These are phyloP conservation scores for Herpetospermum pedunculosum DNA, from an alignment of 306 rosid genomes.

Conservation along the genomic window DNA sequence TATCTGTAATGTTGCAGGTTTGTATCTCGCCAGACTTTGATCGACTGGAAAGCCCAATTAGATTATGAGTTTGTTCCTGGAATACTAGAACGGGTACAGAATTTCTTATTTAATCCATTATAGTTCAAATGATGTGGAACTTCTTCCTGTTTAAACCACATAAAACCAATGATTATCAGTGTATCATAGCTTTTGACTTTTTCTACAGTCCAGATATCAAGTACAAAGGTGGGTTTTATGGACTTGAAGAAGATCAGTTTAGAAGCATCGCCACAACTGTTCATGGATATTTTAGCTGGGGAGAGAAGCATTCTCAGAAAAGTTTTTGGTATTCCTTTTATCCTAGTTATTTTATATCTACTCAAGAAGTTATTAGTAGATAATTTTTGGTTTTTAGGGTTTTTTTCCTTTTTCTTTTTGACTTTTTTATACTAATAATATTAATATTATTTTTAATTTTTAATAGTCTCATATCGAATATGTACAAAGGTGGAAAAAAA, in stretches of 20 bases:
- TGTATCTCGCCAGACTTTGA: conserved; percentile 73
- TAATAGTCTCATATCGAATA: not conserved
- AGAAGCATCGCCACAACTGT: conserved; percentile 46
- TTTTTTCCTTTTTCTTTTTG: too few species aligned
- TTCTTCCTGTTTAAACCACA: not conserved
- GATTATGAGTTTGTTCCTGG: conserved; percentile 53
- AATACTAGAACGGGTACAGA: conserved; percentile 52
- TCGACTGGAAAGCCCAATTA: conserved; percentile 78
- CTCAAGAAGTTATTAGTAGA: not conserved
- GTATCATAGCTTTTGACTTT: conserved; percentile 56
- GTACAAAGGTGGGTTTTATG: conserved; percentile 64
- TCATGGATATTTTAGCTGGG: conserved; percentile 60
- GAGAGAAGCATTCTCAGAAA: conserved; percentile 66
- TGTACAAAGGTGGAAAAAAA: not conserved
- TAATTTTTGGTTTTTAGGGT: not conserved
- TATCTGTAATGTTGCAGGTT: conserved; percentile 36
- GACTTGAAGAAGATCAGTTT: conserved; percentile 68
- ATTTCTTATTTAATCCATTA: conserved; percentile 9
- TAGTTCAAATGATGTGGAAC: not conserved
- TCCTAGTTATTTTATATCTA: not conserved
- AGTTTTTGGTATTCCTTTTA: conserved; percentile 62
- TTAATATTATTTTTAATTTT: not conserved
- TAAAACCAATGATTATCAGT: conserved; percentile 23
- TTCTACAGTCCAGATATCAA: conserved; percentile 95
- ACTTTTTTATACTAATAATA: too few species aligned